Conservation (phyloP, 345 rosid species). For the Psidium guajava region DNA sequence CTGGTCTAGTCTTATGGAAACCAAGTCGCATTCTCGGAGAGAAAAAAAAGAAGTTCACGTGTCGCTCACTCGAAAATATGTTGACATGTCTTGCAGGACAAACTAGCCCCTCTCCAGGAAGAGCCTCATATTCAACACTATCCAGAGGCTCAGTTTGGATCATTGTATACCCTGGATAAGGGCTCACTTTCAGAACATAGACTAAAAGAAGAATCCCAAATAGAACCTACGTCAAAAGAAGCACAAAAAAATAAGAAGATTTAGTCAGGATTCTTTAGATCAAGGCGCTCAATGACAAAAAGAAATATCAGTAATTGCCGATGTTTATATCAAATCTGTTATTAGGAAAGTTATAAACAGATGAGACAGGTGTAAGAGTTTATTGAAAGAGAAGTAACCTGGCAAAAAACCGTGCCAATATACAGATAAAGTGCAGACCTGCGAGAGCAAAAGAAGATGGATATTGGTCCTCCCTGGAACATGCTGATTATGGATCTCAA, state of each 20-base stretch:
- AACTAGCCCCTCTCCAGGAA: conserved; percentile 56
- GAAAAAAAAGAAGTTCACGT: not conserved
- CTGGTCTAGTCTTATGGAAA: not conserved
- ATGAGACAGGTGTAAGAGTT: not conserved
- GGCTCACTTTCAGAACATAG: conserved; percentile 57
- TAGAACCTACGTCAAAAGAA: conserved; percentile 36
- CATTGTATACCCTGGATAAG: conserved; percentile 52
- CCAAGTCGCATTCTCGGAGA: not conserved
- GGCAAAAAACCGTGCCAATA: conserved; percentile 49
- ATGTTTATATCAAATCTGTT: not conserved
- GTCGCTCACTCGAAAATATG: conserved; percentile 64
- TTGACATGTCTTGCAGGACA: conserved; percentile 71
- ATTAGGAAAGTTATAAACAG: not conserved
- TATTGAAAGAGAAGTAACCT: conserved; percentile 29
- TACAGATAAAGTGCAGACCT: conserved; percentile 31
- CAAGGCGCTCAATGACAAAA: not conserved
- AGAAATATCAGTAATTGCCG: not conserved
- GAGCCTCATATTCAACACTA: conserved; percentile 63
- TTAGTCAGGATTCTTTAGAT: not conserved
- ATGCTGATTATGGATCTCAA: not conserved
- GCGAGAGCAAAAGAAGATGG: conserved; percentile 5
- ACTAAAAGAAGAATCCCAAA: conserved; percentile 65
- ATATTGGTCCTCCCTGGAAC: not conserved
- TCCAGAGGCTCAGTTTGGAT: conserved; percentile 34
- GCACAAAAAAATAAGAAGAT: not conserved